Percentiles rank a stretch among this genome's conserved stretches.
These are phyloP conservation scores for Avena eriantha DNA, from an alignment of 176 grass and related monocot species.

Conservation along the genomic window DNA sequence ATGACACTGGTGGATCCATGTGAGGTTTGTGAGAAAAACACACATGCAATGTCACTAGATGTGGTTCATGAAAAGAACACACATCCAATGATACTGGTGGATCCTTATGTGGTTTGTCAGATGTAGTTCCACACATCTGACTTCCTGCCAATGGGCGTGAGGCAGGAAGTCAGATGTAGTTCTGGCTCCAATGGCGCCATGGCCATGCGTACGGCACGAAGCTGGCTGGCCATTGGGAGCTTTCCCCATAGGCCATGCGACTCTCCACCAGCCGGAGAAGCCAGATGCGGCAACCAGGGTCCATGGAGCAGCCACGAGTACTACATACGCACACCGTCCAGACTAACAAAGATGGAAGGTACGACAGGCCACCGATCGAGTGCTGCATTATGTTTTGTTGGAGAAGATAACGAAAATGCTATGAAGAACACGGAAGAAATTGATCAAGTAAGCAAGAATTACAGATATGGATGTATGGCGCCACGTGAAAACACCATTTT, in stretches of 20 bases:
- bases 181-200: conserved; percentile 22
- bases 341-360: no score
- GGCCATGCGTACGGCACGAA: conserved; percentile 20
- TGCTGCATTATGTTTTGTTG: background rate
- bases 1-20: no score
- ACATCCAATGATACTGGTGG: no score
- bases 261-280: background rate
- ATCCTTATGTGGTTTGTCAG: no score
- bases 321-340: no score
- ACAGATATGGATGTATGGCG: background rate
- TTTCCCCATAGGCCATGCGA: conserved; percentile 12
- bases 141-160: conserved; percentile 26
- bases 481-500: background rate
- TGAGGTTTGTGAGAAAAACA: no score
- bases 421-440: background rate
- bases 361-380: background rate
- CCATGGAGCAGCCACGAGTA: no score
- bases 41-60: no score
- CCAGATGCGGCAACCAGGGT: conserved; percentile 9
- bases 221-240: conserved; percentile 33
- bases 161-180: background rate
- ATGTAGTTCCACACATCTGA: no score
- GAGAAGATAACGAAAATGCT: background rate
- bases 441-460: background rate
- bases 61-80: no score